Evolutionary conservation across 1,139 yeast genomes (phyloP).

Genomic region (Saccharomyces hybrid): DNA sequence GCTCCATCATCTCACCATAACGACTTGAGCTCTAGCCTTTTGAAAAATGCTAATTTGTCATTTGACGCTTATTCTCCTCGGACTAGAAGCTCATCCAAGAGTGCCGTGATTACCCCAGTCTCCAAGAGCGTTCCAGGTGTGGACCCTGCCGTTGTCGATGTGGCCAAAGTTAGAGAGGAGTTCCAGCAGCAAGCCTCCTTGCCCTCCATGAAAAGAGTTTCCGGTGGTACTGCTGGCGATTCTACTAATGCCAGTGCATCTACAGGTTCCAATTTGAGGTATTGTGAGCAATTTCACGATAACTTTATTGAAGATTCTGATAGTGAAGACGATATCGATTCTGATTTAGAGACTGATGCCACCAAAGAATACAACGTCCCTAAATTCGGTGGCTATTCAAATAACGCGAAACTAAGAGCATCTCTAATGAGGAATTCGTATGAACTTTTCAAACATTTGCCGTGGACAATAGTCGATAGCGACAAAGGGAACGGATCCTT

Average conservation of each 20-base stretch:
- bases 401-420: conserved; percentile 34
- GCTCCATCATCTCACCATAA: neutral
- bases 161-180: conserved; percentile 17
- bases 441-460: conserved; percentile 57
- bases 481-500: conserved; percentile 85
- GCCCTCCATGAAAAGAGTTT: conserved; percentile 23
- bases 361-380: conserved; percentile 35
- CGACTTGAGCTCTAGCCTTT: neutral
- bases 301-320: no score
- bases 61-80: conserved; percentile 7
- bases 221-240: conserved; percentile 15
- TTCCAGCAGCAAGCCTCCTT: conserved; percentile 14
- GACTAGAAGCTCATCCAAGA: conserved; percentile 9
- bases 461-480: conserved; percentile 61
- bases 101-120: conserved; percentile 18
- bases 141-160: conserved; percentile 18
- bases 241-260: neutral
- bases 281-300: no score
- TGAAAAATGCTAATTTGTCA: conserved; percentile 10
- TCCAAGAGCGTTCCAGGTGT: conserved; percentile 16
- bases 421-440: conserved; percentile 38
- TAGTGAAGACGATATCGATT: no score
- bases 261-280: no score
- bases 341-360: neutral
- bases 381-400: conserved; percentile 66